Evolutionary conservation across 2,329 filamentous ascomycete species (phyloP).

Genomic region (Epichloe aotearoae): DNA sequence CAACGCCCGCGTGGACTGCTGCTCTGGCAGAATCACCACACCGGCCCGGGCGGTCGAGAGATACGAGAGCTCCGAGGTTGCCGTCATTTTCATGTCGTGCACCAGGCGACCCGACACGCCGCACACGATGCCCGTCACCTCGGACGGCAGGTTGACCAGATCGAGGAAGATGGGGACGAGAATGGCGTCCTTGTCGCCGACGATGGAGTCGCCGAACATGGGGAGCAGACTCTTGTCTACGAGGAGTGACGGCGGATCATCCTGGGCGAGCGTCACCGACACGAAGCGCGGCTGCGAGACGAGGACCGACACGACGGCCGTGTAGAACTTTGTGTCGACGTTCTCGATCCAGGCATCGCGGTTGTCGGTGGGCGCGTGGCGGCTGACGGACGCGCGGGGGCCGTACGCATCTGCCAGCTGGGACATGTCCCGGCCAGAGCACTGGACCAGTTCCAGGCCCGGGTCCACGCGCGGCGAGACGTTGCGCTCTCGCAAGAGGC

Average conservation of each 20-base stretch:
- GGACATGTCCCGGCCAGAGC: constrained; percentile 50
- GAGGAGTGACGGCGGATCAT: constrained; percentile 61
- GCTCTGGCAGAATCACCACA: constrained; percentile 70
- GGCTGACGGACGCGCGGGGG: constrained; percentile 22
- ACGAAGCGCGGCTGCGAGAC: constrained; percentile 54
- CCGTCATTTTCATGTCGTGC: constrained; percentile 47
- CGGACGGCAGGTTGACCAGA: constrained; percentile 63
- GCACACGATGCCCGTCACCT: constrained; percentile 89
- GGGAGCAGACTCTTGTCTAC: constrained; percentile 54
- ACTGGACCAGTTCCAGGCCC: constrained; percentile 63
- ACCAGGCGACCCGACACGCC: constrained; percentile 78
- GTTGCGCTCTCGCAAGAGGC: constrained; percentile 62
- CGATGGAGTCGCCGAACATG: constrained; percentile 58
- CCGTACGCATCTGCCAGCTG: constrained; percentile 26
- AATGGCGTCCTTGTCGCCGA: constrained; percentile 59
- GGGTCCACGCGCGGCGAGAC: constrained; percentile 61
- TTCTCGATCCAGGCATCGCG: constrained; percentile 40
- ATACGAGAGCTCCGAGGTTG: constrained; percentile 70
- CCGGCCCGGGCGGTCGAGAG: constrained; percentile 79
- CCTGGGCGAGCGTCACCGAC: constrained; percentile 59
- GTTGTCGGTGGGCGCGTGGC: constrained; percentile 21
- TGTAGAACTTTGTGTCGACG: constrained; percentile 50
- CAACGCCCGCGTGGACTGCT: constrained; percentile 62
- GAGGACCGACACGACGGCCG: constrained; percentile 48
- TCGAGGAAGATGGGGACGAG: constrained; percentile 83